A percentile compares a stretch with the other conserved stretches of the same genome.
phyloP scores from a whole-genome alignment of 257 asterid genomes.

The Petunia secreta region DNA sequence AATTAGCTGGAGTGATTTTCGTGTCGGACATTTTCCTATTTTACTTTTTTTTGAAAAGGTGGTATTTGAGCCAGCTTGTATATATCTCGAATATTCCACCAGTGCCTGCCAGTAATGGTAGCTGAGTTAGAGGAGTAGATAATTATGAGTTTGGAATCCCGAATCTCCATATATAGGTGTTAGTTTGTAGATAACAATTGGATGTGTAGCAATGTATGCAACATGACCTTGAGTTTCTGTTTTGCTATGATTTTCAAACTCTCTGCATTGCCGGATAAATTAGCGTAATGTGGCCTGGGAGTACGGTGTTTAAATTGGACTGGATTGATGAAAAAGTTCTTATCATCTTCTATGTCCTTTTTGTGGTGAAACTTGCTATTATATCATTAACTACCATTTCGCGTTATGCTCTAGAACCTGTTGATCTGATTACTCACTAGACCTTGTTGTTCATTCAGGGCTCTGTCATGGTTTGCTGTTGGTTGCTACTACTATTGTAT shows the following conservation, averaged over 20 bases:
- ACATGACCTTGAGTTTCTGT: background rate
- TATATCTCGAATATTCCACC: background rate
- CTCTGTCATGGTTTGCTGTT: conserved; percentile 97
- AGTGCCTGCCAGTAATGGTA: background rate
- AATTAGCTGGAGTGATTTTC: background rate
- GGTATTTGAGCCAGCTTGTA: background rate
- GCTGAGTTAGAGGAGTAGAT: background rate
- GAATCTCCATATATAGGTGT: background rate
- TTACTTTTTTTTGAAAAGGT: background rate
- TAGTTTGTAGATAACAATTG: background rate
- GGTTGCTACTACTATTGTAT: conserved; percentile 97
- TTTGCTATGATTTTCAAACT: background rate
- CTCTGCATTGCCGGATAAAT: conserved; percentile 3
- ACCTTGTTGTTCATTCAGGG: conserved; percentile 58
- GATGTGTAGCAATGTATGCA: background rate
- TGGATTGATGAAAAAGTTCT: background rate
- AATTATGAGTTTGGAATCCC: background rate
- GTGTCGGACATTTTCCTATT: background rate
- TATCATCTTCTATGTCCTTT: background rate
- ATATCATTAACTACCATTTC: background rate
- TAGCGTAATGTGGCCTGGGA: background rate
- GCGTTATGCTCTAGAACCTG: background rate
- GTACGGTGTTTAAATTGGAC: background rate
- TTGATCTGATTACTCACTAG: conserved; percentile 30
- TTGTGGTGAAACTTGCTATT: conserved; percentile 16